A percentile compares a stretch with the other conserved stretches of the same genome.
These are phyloP conservation scores for Pseudocercospora vitis DNA, from an alignment of 2,329 filamentous ascomycete species.

Conservation along the genomic window DNA sequence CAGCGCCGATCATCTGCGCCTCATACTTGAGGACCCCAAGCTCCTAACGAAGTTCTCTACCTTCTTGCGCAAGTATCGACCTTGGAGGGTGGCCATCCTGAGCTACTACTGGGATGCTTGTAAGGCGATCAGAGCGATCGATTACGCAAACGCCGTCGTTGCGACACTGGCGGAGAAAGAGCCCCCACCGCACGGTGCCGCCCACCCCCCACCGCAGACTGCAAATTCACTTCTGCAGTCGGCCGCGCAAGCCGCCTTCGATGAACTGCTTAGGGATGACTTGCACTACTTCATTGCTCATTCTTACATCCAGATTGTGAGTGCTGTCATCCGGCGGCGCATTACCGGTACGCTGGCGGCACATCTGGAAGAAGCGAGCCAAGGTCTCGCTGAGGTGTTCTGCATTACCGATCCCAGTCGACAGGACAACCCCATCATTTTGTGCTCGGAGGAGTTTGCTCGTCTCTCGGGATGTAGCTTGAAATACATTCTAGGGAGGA, in stretches of 20 bases:
- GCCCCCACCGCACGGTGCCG: conserved; percentile 41
- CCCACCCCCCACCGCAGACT: conserved; percentile 41
- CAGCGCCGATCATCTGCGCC: conserved; percentile 17
- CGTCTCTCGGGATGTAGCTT: conserved; percentile 72
- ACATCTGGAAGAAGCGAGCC: conserved; percentile 64
- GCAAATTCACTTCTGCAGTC: conserved; percentile 59
- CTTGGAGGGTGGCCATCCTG: conserved; percentile 16
- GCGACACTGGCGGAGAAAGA: conserved; percentile 51
- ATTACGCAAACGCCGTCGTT: conserved; percentile 68
- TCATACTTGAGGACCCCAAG: conserved; percentile 20
- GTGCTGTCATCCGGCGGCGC: conserved; percentile 63
- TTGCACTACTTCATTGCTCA: conserved; percentile 70
- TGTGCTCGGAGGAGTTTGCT: conserved; percentile 74
- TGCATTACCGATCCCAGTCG: conserved; percentile 72
- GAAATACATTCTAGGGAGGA: conserved; percentile 69
- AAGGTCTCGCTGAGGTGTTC: conserved; percentile 73
- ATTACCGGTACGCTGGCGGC: conserved; percentile 65
- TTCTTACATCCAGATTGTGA: conserved; percentile 66
- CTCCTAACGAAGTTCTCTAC: conserved; percentile 13
- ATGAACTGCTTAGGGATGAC: conserved; percentile 63
- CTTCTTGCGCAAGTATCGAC: conserved; percentile 17
- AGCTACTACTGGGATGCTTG: conserved; percentile 19
- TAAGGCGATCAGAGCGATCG: conserved; percentile 69
- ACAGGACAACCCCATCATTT: conserved; percentile 71
- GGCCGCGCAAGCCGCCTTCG: conserved; percentile 63